Percentiles rank a stretch among this genome's conserved stretches.
phyloP scores from a whole-genome alignment of 2,329 filamentous ascomycete species.

The Fusarium pseudograminearum region DNA sequence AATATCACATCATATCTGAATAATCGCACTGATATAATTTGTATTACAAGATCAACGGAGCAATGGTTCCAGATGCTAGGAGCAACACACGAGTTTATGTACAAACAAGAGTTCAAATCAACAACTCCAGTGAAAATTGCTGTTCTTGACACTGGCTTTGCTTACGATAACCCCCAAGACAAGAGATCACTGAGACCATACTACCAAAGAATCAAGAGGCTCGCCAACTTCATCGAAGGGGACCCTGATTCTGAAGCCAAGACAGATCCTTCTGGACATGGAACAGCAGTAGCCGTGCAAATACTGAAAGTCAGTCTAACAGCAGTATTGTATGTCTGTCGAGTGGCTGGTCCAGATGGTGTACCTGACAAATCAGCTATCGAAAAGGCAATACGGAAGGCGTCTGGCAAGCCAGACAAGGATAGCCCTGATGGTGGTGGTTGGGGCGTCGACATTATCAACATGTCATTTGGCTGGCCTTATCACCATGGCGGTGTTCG shows the following conservation, averaged over 20 bases:
- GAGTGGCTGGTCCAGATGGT: not conserved
- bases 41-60: not conserved
- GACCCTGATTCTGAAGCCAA: not conserved
- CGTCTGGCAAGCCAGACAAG: not conserved
- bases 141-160: not conserved
- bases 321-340: not conserved
- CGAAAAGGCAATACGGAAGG: not conserved
- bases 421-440: not conserved
- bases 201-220: not conserved
- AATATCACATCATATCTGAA: too few species aligned
- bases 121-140: not conserved
- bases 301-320: not conserved
- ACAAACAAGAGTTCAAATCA: not conserved
- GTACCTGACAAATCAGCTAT: not conserved
- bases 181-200: not conserved
- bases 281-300: not conserved
- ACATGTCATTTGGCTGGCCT: not conserved
- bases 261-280: not conserved
- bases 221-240: not conserved
- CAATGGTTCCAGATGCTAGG: not conserved
- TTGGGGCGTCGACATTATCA: not conserved
- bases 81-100: not conserved
- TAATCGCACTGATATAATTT: rapidly evolving
- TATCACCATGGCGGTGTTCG: not conserved
- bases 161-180: not conserved